Percentiles rank a stretch among this genome's conserved stretches.
Evolutionary conservation across 345 rosid genomes (phyloP).

Genomic region (Syzygium aqueum): DNA sequence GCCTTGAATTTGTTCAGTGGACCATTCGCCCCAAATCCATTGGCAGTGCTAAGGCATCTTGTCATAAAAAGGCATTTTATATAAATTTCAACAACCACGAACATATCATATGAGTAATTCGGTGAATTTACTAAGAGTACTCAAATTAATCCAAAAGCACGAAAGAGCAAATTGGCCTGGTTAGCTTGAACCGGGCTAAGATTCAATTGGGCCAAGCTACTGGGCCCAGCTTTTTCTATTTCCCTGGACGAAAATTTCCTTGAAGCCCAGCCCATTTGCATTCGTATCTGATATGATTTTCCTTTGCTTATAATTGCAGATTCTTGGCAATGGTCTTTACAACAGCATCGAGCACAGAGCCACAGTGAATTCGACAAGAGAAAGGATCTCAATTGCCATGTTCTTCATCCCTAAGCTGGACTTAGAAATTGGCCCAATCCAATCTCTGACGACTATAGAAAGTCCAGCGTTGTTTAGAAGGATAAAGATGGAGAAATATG

Average conservation of each 20-base stretch:
- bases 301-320: not conserved
- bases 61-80: not conserved
- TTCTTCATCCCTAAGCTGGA: constrained; percentile 7
- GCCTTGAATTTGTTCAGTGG: not conserved
- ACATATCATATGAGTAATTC: not conserved
- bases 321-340: constrained; percentile 6
- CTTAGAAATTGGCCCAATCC: constrained; percentile 8
- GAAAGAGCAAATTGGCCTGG: not conserved
- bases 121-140: not conserved
- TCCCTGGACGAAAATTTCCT: not conserved
- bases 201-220: not conserved
- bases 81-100: not conserved
- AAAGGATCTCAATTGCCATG: constrained; percentile 5
- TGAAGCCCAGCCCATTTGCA: not conserved
- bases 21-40: not conserved
- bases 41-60: not conserved
- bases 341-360: constrained; percentile 10
- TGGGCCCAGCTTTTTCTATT: not conserved
- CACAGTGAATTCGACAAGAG: not conserved
- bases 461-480: constrained; percentile 8
- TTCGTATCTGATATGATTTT: not conserved
- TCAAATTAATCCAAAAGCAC: not conserved
- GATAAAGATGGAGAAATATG: constrained; percentile 2
- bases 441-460: not conserved
- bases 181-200: not conserved